A percentile compares a stretch with the other conserved stretches of the same genome.
phyloP scores from a whole-genome alignment of 345 rosid species.

The Geranium rotundifolium region DNA sequence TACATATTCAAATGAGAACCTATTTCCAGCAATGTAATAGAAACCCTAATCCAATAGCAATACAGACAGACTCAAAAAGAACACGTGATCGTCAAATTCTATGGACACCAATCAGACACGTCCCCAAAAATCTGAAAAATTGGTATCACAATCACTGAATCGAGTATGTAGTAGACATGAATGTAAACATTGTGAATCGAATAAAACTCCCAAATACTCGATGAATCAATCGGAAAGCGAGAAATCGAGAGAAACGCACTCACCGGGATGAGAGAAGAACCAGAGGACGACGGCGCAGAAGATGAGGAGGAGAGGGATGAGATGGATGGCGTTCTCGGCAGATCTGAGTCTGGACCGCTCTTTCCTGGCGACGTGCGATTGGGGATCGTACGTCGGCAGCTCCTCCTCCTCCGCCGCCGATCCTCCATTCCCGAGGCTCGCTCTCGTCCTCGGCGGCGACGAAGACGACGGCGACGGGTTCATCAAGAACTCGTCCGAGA shows the following conservation, averaged over 20 bases:
- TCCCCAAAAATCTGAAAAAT: too few species aligned
- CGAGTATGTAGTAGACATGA: too few species aligned
- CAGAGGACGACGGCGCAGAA: slow-evolving; percentile 62
- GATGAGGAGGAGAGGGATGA: slow-evolving; percentile 55
- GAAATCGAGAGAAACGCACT: background rate
- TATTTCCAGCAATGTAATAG: too few species aligned
- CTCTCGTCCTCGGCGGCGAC: slow-evolving; percentile 13
- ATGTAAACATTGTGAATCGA: too few species aligned
- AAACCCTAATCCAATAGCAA: too few species aligned
- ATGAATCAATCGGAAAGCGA: background rate
- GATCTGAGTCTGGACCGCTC: slow-evolving; percentile 48
- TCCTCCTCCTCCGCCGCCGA: slow-evolving; percentile 10
- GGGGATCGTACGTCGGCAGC: slow-evolving; percentile 58
- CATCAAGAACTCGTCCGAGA: slow-evolving; percentile 28
- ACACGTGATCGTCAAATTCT: too few species aligned
- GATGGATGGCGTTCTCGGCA: slow-evolving; percentile 67
- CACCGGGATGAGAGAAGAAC: slow-evolving; percentile 57
- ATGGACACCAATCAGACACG: too few species aligned
- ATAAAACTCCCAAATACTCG: background rate
- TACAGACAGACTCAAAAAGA: too few species aligned
- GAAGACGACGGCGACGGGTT: slow-evolving; percentile 17
- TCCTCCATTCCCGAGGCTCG: slow-evolving; percentile 5
- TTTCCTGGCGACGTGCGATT: slow-evolving; percentile 48
- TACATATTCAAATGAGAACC: too few species aligned
- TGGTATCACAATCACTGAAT: too few species aligned